These are phyloP conservation scores for Cokeromyces recurvatus DNA, from an alignment of 371 early-diverging fungal species.

Conservation along the genomic window DNA sequence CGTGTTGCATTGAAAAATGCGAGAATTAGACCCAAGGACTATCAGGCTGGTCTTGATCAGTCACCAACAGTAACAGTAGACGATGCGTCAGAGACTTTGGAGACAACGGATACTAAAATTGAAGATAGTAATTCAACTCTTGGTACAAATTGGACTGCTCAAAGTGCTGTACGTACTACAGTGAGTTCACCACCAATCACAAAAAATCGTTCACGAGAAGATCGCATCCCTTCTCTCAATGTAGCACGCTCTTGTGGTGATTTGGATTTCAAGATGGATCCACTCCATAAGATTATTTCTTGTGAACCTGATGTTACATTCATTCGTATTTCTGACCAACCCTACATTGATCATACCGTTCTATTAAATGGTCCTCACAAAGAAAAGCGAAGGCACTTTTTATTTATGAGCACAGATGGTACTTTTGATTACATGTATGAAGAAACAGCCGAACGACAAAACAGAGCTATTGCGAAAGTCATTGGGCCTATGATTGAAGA, in stretches of 20 bases:
- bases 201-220: constrained; percentile 17
- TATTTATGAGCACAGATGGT: constrained; percentile 48
- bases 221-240: constrained; percentile 51
- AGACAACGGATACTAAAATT: neutral
- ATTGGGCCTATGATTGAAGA: constrained; percentile 49
- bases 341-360: constrained; percentile 12
- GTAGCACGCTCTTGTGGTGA: constrained; percentile 64
- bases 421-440: constrained; percentile 36
- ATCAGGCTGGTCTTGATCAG: constrained; percentile 13
- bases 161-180: constrained; percentile 30
- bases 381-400: constrained; percentile 36
- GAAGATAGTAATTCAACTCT: neutral
- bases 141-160: constrained; percentile 14
- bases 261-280: constrained; percentile 60
- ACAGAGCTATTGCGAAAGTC: constrained; percentile 33
- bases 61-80: neutral
- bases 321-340: constrained; percentile 36
- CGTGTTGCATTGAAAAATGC: constrained; percentile 55
- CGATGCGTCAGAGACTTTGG: neutral
- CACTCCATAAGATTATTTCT: constrained; percentile 47
- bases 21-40: constrained; percentile 50
- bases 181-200: neutral
- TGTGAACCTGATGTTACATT: constrained; percentile 61
- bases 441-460: neutral
- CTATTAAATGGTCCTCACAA: constrained; percentile 23